phyloP scores from a whole-genome alignment of 345 rosid genomes.

The Jatropha curcas region DNA sequence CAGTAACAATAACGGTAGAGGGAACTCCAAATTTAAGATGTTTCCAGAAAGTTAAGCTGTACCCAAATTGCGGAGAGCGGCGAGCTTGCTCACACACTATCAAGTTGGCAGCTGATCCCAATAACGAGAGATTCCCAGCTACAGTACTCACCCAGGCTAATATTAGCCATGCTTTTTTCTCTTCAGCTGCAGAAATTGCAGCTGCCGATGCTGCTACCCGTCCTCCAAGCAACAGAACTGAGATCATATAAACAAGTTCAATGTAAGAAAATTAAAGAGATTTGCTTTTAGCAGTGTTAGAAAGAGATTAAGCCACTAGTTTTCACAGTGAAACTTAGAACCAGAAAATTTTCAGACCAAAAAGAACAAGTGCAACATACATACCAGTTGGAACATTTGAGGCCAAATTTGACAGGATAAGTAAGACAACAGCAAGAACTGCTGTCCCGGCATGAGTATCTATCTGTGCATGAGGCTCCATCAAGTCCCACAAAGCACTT shows the following conservation, averaged over 20 bases:
- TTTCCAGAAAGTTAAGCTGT: constrained; percentile 65
- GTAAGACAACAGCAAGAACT: constrained; percentile 65
- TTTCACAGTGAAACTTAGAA: neutral
- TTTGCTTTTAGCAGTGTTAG: neutral
- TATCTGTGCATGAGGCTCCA: constrained; percentile 70
- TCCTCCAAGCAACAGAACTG: constrained; percentile 77
- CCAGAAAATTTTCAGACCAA: neutral
- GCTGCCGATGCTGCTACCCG: constrained; percentile 76
- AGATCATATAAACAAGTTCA: neutral
- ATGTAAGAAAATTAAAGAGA: neutral
- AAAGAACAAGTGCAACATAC: neutral
- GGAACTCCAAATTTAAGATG: constrained; percentile 81
- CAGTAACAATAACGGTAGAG: constrained; percentile 66
- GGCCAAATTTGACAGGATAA: constrained; percentile 68
- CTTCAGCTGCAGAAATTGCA: constrained; percentile 43
- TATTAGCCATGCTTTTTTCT: constrained; percentile 83
- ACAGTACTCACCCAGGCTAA: constrained; percentile 88
- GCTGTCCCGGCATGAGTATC: constrained; percentile 48
- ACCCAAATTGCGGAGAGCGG: constrained; percentile 45
- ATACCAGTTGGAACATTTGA: constrained; percentile 93
- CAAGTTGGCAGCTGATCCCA: constrained; percentile 89
- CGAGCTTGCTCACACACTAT: constrained; percentile 88
- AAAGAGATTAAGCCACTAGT: neutral
- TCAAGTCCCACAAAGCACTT: constrained; percentile 61
- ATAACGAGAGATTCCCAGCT: constrained; percentile 75